A percentile compares a stretch with the other conserved stretches of the same genome.
Evolutionary conservation across 306 rosid genomes (phyloP).

Genomic region (Cucurbita moschata): DNA sequence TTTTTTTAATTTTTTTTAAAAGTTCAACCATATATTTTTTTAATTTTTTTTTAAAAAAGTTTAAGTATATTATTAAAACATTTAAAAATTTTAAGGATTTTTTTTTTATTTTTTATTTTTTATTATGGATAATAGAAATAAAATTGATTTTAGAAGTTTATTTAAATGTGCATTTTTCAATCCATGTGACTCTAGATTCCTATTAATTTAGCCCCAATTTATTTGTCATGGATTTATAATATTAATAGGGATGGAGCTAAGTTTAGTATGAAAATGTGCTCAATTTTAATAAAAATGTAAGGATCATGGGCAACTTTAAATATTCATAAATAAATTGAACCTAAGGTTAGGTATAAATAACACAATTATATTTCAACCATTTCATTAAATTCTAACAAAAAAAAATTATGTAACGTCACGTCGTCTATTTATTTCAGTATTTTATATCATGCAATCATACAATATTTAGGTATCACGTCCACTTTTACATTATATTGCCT

Average conservation of each 20-base stretch:
- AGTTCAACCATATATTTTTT: too few species aligned
- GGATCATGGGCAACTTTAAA: background rate
- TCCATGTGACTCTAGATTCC: background rate
- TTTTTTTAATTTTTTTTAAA: too few species aligned
- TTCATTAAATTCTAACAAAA: background rate
- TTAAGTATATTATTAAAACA: too few species aligned
- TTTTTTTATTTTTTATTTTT: too few species aligned
- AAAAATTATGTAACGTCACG: background rate
- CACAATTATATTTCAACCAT: background rate
- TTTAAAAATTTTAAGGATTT: too few species aligned
- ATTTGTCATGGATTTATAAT: background rate
- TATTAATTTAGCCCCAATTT: background rate
- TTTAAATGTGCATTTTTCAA: background rate
- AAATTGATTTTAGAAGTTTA: background rate
- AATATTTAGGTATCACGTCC: background rate
- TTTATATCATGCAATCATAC: background rate
- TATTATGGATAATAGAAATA: background rate
- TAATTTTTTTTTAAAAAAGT: too few species aligned
- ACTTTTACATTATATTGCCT: too few species aligned
- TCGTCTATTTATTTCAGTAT: background rate
- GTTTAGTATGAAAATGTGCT: background rate
- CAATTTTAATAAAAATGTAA: background rate
- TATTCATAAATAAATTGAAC: background rate
- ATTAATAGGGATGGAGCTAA: background rate
- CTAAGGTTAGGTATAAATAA: background rate